phyloP scores from a whole-genome alignment of 2,329 filamentous ascomycete species.

The Knufia petricola region DNA sequence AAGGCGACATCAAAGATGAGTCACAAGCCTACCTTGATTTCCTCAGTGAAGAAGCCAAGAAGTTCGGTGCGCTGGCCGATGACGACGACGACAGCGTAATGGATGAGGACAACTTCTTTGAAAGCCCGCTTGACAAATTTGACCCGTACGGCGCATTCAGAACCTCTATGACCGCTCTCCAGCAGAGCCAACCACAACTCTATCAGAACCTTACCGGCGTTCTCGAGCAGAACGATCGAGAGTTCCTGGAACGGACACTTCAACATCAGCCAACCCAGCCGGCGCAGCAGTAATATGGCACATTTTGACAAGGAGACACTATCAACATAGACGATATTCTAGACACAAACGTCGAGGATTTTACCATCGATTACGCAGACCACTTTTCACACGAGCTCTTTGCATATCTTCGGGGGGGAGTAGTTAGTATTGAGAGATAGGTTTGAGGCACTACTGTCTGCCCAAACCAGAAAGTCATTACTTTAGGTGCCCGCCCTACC shows the following conservation, averaged over 20 bases:
- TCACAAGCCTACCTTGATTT: conserved; percentile 93
- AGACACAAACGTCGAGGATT: background rate
- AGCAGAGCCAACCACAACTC: conserved; percentile 82
- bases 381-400: background rate
- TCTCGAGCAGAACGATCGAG: conserved; percentile 70
- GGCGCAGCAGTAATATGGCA: conserved; percentile 1
- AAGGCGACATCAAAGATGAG: conserved; percentile 68
- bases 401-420: background rate
- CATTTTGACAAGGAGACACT: background rate
- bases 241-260: conserved; percentile 68
- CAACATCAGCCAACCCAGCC: conserved; percentile 27
- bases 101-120: conserved; percentile 83
- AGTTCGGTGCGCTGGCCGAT: conserved; percentile 63
- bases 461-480: background rate
- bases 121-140: conserved; percentile 88
- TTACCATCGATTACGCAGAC: background rate
- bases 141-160: conserved; percentile 91
- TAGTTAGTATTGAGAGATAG: background rate
- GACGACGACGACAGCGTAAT: conserved; percentile 79
- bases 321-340: background rate
- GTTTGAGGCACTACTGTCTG: conserved; percentile 1
- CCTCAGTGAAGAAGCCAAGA: conserved; percentile 85
- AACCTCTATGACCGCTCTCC: conserved; percentile 67
- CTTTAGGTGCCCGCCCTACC: background rate
- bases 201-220: conserved; percentile 73